These are phyloP conservation scores for Paraleonurus japonicus DNA, from an alignment of 257 asterid species.

Conservation along the genomic window DNA sequence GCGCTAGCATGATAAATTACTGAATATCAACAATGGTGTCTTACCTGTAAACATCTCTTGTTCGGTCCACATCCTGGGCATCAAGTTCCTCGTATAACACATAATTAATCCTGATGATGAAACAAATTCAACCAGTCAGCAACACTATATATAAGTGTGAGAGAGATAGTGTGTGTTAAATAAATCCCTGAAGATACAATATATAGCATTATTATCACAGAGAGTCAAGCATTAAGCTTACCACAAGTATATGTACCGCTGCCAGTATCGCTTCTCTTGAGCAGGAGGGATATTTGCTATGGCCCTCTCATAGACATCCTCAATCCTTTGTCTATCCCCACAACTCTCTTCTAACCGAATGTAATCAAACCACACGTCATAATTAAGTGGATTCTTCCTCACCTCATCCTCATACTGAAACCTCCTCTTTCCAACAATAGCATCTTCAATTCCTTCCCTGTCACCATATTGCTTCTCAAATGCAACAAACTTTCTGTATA, in stretches of 20 bases:
- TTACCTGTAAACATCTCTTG: conserved; percentile 91
- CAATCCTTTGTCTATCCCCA: conserved; percentile 61
- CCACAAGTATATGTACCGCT: conserved; percentile 90
- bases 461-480: conserved; percentile 95
- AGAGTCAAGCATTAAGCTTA: conserved; percentile 31
- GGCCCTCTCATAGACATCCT: conserved; percentile 88
- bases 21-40: conserved; percentile 20
- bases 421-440: conserved; percentile 87
- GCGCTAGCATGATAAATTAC: conserved; percentile 5
- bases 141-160: not conserved
- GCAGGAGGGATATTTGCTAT: conserved; percentile 95
- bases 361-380: conserved; percentile 92
- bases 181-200: not conserved
- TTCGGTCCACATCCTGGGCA: conserved; percentile 72
- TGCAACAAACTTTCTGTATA: conserved; percentile 82
- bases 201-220: not conserved
- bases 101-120: conserved; percentile 71
- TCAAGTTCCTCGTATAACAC: conserved; percentile 89
- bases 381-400: conserved; percentile 77
- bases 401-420: conserved; percentile 89
- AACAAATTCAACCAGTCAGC: conserved; percentile 28
- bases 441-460: conserved; percentile 90
- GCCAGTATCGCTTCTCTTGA: conserved; percentile 91
- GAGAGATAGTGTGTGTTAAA: not conserved
- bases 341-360: conserved; percentile 76